These are phyloP conservation scores for Emmonsia crescens DNA, from an alignment of 2,329 filamentous ascomycete species.

Conservation along the genomic window DNA sequence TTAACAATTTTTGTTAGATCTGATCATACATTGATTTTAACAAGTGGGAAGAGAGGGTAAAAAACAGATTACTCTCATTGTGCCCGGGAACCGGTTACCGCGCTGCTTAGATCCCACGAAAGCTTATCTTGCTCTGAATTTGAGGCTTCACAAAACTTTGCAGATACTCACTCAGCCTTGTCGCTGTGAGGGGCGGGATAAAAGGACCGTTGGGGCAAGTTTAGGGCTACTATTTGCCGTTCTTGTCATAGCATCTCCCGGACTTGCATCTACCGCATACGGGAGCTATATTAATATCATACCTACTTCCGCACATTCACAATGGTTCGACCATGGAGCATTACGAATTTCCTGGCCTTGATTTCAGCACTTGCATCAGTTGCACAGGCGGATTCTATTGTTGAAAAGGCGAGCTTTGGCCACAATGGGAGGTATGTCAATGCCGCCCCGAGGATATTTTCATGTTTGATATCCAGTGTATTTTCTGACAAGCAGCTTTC, in stretches of 20 bases:
- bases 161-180: background rate
- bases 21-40: background rate
- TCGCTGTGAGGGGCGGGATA: background rate
- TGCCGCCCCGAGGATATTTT: background rate
- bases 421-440: constrained; percentile 48
- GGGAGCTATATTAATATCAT: background rate
- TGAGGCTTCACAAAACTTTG: background rate
- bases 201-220: background rate
- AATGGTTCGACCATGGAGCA: constrained; percentile 16
- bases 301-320: constrained; percentile 6
- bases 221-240: background rate
- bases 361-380: constrained; percentile 39
- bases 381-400: constrained; percentile 53
- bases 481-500: constrained; percentile 4
- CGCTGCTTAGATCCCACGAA: background rate
- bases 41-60: too few species aligned
- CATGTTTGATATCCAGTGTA: background rate
- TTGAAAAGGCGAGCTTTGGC: constrained; percentile 69
- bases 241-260: background rate
- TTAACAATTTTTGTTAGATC: background rate
- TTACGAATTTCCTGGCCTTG: constrained; percentile 33
- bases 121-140: background rate
- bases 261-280: background rate
- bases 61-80: too few species aligned
- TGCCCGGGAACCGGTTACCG: too few species aligned